Evolutionary conservation across 2,329 filamentous ascomycete genomes (phyloP).

Genomic region (Beauveria australis): DNA sequence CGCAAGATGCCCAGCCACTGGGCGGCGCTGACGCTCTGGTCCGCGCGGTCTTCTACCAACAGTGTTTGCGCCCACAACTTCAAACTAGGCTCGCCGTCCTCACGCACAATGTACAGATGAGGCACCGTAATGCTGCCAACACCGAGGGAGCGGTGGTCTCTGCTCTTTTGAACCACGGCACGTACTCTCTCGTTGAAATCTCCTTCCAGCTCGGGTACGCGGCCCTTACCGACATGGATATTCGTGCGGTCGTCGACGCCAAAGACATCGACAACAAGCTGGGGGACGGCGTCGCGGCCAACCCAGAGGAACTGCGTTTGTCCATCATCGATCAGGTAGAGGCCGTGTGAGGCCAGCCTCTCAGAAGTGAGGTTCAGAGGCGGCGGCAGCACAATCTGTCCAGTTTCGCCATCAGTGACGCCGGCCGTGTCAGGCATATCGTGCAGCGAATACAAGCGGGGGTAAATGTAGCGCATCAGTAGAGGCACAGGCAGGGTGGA

Average conservation of each 20-base stretch:
- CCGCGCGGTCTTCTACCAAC: constrained; percentile 87
- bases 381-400: constrained; percentile 81
- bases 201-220: constrained; percentile 78
- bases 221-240: constrained; percentile 84
- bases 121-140: constrained; percentile 91
- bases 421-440: constrained; percentile 96
- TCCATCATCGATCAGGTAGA: constrained; percentile 95
- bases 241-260: constrained; percentile 75
- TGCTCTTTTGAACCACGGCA: constrained; percentile 84
- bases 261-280: constrained; percentile 84
- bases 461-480: constrained; percentile 88
- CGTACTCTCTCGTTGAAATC: constrained; percentile 95
- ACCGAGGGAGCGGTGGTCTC: constrained; percentile 76
- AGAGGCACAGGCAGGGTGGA: constrained; percentile 87
- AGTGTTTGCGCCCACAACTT: constrained; percentile 96
- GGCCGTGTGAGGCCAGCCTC: constrained; percentile 75
- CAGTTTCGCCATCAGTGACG: constrained; percentile 73
- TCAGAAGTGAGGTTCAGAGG: constrained; percentile 81
- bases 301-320: constrained; percentile 98
- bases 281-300: constrained; percentile 83
- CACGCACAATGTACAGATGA: constrained; percentile 85
- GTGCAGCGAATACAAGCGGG: constrained; percentile 75
- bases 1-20: constrained; percentile 89
- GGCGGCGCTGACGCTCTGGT: constrained; percentile 84
- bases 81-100: constrained; percentile 91